A percentile compares a stretch with the other conserved stretches of the same genome.
Evolutionary conservation across 108 stramenopile genomes (phyloP).

Genomic region (Skeletonema menzelii): DNA sequence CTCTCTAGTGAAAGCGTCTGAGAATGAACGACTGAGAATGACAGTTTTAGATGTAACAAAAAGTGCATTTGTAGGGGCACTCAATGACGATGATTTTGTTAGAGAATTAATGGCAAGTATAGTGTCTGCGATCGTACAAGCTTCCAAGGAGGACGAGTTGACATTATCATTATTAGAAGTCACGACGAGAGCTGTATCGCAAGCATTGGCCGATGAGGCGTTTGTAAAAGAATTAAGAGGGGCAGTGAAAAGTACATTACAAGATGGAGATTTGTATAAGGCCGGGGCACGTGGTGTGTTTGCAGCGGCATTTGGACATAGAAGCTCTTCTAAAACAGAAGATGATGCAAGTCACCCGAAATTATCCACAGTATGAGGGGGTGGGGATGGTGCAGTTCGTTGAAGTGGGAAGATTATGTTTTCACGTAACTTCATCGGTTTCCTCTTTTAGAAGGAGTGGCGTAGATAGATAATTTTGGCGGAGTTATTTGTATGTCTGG

Average conservation of each 20-base stretch:
- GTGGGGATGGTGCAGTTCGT: too few relatives aligned
- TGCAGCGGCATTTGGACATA: neutral
- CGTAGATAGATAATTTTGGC: too few relatives aligned
- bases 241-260: conserved; percentile 20
- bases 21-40: conserved; percentile 13
- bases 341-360: neutral
- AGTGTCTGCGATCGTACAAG: conserved; percentile 23
- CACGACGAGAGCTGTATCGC: conserved; percentile 18
- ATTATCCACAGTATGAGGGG: too few relatives aligned
- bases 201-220: conserved; percentile 23
- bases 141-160: conserved; percentile 26
- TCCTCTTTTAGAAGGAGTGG: too few relatives aligned
- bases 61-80: conserved; percentile 18
- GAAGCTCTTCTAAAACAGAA: neutral
- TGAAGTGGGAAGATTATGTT: too few relatives aligned
- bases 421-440: too few relatives aligned
- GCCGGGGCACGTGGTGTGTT: conserved; percentile 22
- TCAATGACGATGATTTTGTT: conserved; percentile 26
- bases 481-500: too few relatives aligned
- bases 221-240: conserved; percentile 19
- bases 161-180: conserved; percentile 16
- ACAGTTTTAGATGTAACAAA: conserved; percentile 1
- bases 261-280: conserved; percentile 27
- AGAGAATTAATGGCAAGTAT: conserved; percentile 29
- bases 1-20: conserved; percentile 21